Conservation (phyloP, 208 protist genomes). For the Crithidia bombi region DNA sequence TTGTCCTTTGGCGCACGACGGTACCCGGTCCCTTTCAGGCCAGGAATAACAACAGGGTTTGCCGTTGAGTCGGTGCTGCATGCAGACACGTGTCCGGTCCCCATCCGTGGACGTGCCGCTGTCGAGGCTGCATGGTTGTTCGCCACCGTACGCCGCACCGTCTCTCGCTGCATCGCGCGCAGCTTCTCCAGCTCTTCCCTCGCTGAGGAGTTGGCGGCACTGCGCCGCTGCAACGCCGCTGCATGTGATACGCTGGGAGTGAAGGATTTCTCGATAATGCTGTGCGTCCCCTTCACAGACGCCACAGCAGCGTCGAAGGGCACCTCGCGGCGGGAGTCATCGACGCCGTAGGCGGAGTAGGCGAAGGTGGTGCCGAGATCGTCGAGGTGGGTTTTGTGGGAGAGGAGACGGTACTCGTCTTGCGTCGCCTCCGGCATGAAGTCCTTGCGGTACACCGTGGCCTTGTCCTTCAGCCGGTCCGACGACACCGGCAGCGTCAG, state of each 20-base stretch:
- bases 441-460: conserved; percentile 71
- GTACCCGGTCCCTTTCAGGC: conserved; percentile 56
- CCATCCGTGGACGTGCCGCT: neutral
- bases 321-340: conserved; percentile 64
- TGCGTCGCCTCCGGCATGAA: conserved; percentile 44
- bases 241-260: conserved; percentile 38
- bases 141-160: conserved; percentile 26
- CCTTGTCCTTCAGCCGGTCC: conserved; percentile 37
- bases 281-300: conserved; percentile 50
- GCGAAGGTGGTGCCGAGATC: conserved; percentile 69
- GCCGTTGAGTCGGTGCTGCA: neutral
- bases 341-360: conserved; percentile 69
- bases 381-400: conserved; percentile 62
- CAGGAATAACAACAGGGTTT: conserved; percentile 50
- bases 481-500: conserved; percentile 66
- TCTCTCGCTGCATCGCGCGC: conserved; percentile 49
- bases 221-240: conserved; percentile 12
- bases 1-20: conserved; percentile 50
- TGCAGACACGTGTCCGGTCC: neutral
- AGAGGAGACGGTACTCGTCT: conserved; percentile 56
- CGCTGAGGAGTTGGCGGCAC: neutral
- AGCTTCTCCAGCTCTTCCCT: conserved; percentile 63
- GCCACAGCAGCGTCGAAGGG: conserved; percentile 58
- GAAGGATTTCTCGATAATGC: conserved; percentile 63
- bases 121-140: conserved; percentile 5